Evolutionary conservation across 2,329 filamentous ascomycete genomes (phyloP), one percentile per base, ranked within the genome.

Genomic region (Phoma herbarum): DNA sequence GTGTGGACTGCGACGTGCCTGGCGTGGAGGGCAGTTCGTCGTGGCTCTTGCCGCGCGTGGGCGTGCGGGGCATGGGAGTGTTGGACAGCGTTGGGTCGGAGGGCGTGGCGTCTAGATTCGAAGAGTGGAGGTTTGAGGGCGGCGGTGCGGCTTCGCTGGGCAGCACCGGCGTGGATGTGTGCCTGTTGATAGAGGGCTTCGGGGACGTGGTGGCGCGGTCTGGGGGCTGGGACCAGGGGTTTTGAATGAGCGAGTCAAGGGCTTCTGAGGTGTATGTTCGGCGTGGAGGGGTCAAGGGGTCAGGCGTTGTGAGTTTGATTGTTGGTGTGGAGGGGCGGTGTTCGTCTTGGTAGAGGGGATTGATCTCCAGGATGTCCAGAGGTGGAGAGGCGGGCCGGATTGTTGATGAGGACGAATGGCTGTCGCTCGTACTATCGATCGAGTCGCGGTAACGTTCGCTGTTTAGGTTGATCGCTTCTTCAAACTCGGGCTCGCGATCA

Each of bases 401-500:
- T 8, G 66, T 71, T 9, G 74, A 75, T 2, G 72, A 67, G 11
- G 64, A 68, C 8, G 57, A 58, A 16, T 53, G 49, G 31, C 50
- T 51, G 33, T 48, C 42, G n/a, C 65, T 60, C 10, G 61, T 67
- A 18, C 60, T 66, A 25, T 69, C 66, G 7, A 69, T 52, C 2
- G 70, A 64, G 52, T 77, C 73, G n/a, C 63, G 68, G 48, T 75
- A 77, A 8, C 63, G 63, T 53, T 81, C 79, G 52, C 77, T 71
- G n/a, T 77, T 61, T 5, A 82, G 71, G 48, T 77, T 71, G 52
- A 82, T 80, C 2, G 72, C 74, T 37, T 81, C 78, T 60, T 78
- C 77, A 3, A 77, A 70, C 42, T 80, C 78, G 18, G 73, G 65
- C 9, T 74, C 72, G 18, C 72, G 56, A 11, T 78, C 86, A 3